phyloP scores from a whole-genome alignment of 768 basidiomycete genomes.

The Lentinula aciculospora region DNA sequence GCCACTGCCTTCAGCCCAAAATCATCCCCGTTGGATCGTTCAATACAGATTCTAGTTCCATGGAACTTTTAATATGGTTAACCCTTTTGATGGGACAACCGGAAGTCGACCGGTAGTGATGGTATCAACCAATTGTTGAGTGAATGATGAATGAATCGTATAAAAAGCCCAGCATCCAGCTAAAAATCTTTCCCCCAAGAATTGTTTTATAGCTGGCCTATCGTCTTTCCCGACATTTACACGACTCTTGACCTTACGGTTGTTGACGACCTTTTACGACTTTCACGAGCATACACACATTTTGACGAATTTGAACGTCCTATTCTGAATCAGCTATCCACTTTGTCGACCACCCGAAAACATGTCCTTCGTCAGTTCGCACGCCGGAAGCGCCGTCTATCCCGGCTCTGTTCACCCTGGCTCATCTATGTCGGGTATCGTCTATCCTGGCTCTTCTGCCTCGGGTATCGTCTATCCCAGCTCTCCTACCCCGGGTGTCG shows the following conservation, averaged over 20 bases:
- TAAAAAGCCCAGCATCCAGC: not conserved
- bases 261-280: slow-evolving; percentile 4
- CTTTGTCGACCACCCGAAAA: not conserved
- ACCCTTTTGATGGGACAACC: too few relatives aligned
- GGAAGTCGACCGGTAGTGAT: too few relatives aligned
- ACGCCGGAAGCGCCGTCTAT: not conserved
- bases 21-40: too few relatives aligned
- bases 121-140: too few relatives aligned
- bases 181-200: not conserved
- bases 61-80: too few relatives aligned
- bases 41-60: too few relatives aligned
- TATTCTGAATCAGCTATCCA: not conserved
- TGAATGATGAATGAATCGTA: not conserved
- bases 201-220: slow-evolving; percentile 1
- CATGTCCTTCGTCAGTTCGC: not conserved
- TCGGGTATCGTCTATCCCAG: not conserved
- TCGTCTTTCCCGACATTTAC: not conserved
- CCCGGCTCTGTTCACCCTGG: not conserved
- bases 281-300: not conserved
- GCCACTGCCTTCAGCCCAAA: too few relatives aligned
- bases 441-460: not conserved
- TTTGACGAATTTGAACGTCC: not conserved
- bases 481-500: not conserved
- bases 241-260: slow-evolving; percentile 1
- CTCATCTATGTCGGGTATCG: not conserved